Base-by-base conservation (phyloP, 129 eudicot genomes). In the Flaveria robusta region DNA sequence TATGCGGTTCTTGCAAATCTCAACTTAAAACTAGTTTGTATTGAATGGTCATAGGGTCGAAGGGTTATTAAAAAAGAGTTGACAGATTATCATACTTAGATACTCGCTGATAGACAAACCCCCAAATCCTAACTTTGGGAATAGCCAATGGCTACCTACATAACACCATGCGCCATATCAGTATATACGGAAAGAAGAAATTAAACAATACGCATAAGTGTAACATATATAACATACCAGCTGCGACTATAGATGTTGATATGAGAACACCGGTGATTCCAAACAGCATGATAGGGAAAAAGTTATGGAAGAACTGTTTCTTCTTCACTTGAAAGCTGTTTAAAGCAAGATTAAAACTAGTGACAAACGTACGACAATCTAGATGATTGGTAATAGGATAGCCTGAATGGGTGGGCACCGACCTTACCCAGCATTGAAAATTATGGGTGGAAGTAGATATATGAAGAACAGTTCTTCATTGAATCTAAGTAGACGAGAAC, bases 341-440 rank as follows among this genome's bases (percentile, higher is more conserved):
- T 8, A 37, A 47, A 79, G 75, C 14, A 85, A 29, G 73, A 15
- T 64, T 19, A 34, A 74, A 55, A 27, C 65, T 20, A 74, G 78
- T 59, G 20, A 70, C 50, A 50, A 52, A 14, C 6, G 52, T 2
- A 81, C 26, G 11, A 27, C 23, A 73, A 68, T 2, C 4, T 51
- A 67, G 18, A 73, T 43, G 16, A 37, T 15, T 59, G 69, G 54
- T 29, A 26, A 46, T 15, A 50, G 68, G 34, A 67, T 7, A 65
- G 51, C 27, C 78, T 39, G 45, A 56, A 63, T 27, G 51, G 37
- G 62, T 4, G 62, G 69, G 58, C 63, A 73, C 42, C 45, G 24
- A 68, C 69, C 84, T 87, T 81, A 93, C 98, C 98, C 98, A 54
- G 98, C 98, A 88, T 93, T 93, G 68, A 93, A 93, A 34, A 93